Percentiles rank a stretch among this genome's conserved stretches.
phyloP scores from a whole-genome alignment of 106 monocot species.

The Chionographis japonica region DNA sequence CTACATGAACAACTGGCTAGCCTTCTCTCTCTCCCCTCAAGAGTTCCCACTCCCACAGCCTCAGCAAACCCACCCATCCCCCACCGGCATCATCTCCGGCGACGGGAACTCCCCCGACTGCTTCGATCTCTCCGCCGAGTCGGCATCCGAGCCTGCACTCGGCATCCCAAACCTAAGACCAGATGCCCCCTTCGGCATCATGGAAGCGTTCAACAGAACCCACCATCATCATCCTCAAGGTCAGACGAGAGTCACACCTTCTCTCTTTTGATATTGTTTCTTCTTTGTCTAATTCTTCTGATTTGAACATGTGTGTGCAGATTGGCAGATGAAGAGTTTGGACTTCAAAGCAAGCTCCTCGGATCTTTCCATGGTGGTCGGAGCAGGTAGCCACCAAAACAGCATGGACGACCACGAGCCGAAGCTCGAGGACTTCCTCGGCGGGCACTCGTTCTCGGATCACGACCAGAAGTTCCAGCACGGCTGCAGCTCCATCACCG shows the following conservation, averaged over 20 bases:
- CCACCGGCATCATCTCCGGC: constrained; percentile 15
- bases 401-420: constrained; percentile 41
- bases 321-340: constrained; percentile 73
- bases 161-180: constrained; percentile 19
- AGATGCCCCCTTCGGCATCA: constrained; percentile 43
- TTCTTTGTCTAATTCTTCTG: neutral
- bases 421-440: constrained; percentile 92
- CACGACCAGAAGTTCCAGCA: constrained; percentile 20
- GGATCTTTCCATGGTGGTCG: constrained; percentile 83
- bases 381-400: constrained; percentile 42
- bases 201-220: constrained; percentile 46
- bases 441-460: constrained; percentile 63
- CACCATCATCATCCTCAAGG: constrained; percentile 40
- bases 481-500: neutral
- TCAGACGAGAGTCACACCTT: neutral
- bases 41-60: constrained; percentile 39
- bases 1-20: constrained; percentile 90
- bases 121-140: constrained; percentile 29
- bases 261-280: neutral
- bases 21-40: constrained; percentile 81
- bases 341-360: constrained; percentile 67
- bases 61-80: constrained; percentile 20
- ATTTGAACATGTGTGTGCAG: constrained; percentile 15
- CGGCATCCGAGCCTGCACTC: constrained; percentile 16
- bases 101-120: constrained; percentile 43